Percentiles rank a stretch among this genome's conserved stretches.
Evolutionary conservation across 805 yeast species (phyloP).

Genomic region (Sugiyamaella smithiae): DNA sequence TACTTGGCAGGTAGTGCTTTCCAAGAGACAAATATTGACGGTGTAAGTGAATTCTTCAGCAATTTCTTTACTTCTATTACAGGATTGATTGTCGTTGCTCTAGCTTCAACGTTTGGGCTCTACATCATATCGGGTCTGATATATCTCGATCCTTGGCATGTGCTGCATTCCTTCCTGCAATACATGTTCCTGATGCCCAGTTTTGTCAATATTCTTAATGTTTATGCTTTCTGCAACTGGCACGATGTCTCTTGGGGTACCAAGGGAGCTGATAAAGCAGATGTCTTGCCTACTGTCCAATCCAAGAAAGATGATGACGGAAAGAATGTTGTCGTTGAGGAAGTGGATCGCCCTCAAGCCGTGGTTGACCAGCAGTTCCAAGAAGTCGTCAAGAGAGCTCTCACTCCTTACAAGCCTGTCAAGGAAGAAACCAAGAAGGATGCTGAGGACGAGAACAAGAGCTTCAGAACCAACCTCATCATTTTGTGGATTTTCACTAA

Average conservation of each 20-base stretch:
- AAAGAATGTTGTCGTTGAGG: constrained; percentile 50
- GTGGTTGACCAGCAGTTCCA: constrained; percentile 53
- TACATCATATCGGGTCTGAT: constrained; percentile 57
- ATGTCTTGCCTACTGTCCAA: constrained; percentile 51
- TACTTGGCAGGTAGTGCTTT: constrained; percentile 56
- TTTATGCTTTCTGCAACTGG: constrained; percentile 67
- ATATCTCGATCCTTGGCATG: constrained; percentile 66
- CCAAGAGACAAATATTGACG: constrained; percentile 32
- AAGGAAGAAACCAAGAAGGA: constrained; percentile 22
- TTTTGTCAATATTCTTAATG: constrained; percentile 49
- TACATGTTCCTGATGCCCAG: constrained; percentile 37
- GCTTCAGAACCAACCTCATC: constrained; percentile 41
- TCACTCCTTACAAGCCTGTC: constrained; percentile 47
- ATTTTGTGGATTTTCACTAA: constrained; percentile 40
- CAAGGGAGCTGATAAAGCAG: constrained; percentile 58
- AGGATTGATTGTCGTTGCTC: constrained; percentile 57
- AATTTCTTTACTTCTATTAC: constrained; percentile 43
- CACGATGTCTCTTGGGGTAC: constrained; percentile 76
- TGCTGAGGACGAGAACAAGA: constrained; percentile 38
- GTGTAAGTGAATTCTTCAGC: constrained; percentile 31
- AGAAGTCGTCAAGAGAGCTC: constrained; percentile 49
- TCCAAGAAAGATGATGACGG: constrained; percentile 51
- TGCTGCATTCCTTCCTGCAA: constrained; percentile 50
- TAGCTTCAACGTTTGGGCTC: constrained; percentile 58
- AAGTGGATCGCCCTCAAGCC: constrained; percentile 45